A percentile compares a stretch with the other conserved stretches of the same genome.
These are phyloP conservation scores for Aspergillus versicolor DNA, from an alignment of 2,329 filamentous ascomycete species.

Conservation along the genomic window DNA sequence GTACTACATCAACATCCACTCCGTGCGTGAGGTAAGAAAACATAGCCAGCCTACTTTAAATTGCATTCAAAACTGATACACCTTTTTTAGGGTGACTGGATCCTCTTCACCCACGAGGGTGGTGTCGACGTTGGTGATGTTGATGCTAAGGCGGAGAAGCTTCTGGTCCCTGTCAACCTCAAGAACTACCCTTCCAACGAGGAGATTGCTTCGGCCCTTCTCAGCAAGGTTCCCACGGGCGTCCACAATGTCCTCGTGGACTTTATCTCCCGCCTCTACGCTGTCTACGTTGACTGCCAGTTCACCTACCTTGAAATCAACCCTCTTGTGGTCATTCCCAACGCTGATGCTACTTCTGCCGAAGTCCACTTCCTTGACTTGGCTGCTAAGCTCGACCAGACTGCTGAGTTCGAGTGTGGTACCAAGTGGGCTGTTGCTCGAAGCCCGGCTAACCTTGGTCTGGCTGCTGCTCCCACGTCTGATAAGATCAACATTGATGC, in stretches of 20 bases:
- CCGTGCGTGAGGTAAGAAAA: constrained; percentile 90
- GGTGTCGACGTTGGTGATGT: constrained; percentile 99
- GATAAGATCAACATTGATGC: constrained; percentile 91
- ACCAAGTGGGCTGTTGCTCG: constrained; percentile 98
- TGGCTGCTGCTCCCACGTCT: constrained; percentile 64
- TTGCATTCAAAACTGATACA: background rate
- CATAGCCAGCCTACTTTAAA: background rate
- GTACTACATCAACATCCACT: constrained; percentile 99
- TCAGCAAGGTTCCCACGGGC: constrained; percentile 92
- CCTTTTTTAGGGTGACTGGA: constrained; percentile 82
- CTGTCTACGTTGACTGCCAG: constrained; percentile 99
- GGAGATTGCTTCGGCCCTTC: constrained; percentile 77
- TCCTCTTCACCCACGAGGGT: constrained; percentile 99
- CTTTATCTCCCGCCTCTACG: constrained; percentile 97
- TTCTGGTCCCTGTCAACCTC: constrained; percentile 94
- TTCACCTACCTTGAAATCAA: constrained; percentile 99
- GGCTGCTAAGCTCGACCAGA: constrained; percentile 98
- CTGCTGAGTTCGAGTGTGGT: constrained; percentile 98
- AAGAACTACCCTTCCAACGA: constrained; percentile 94
- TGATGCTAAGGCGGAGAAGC: constrained; percentile 97
- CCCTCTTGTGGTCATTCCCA: constrained; percentile 96
- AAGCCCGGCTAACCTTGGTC: constrained; percentile 81
- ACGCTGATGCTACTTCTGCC: constrained; percentile 85
- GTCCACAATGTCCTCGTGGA: constrained; percentile 98
- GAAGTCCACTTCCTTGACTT: constrained; percentile 97